A percentile compares a stretch with the other conserved stretches of the same genome.
Evolutionary conservation across 352 stramenopile species (phyloP).

Genomic region (Phytophthora sp.): DNA sequence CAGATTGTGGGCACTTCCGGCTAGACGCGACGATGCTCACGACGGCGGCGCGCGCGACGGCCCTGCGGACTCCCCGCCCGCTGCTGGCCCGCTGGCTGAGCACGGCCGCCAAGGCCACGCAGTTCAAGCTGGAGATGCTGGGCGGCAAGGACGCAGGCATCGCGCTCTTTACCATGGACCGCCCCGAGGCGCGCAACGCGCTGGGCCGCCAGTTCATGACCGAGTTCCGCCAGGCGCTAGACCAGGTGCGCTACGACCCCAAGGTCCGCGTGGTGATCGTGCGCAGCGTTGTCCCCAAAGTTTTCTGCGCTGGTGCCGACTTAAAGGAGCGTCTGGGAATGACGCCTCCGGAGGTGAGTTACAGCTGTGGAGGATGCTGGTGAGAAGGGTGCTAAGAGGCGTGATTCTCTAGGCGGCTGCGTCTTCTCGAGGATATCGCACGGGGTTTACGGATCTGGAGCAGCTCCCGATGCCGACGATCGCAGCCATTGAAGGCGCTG

Average conservation of each 20-base stretch:
- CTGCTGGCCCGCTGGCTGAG: slow-evolving; percentile 14
- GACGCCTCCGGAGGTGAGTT: slow-evolving; percentile 77
- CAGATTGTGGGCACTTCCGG: not conserved
- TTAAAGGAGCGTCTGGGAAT: slow-evolving; percentile 92
- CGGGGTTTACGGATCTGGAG: slow-evolving; percentile 85
- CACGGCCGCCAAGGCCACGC: slow-evolving; percentile 19
- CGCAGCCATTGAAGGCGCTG: slow-evolving; percentile 91
- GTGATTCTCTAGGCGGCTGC: slow-evolving; percentile 28
- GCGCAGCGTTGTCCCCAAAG: slow-evolving; percentile 73
- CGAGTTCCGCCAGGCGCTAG: slow-evolving; percentile 75
- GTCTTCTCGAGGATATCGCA: slow-evolving; percentile 66
- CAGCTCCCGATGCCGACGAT: slow-evolving; percentile 93
- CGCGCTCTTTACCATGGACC: slow-evolving; percentile 81
- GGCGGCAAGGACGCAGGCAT: slow-evolving; percentile 58
- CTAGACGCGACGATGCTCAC: slow-evolving; percentile 6
- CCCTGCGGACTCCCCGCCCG: not conserved
- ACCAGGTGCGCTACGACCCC: slow-evolving; percentile 67
- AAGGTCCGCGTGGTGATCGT: slow-evolving; percentile 84
- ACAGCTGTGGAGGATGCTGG: not conserved
- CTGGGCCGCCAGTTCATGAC: slow-evolving; percentile 83
- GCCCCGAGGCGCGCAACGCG: slow-evolving; percentile 76
- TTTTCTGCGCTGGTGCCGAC: slow-evolving; percentile 92
- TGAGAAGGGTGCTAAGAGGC: not conserved
- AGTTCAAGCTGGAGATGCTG: slow-evolving; percentile 72
- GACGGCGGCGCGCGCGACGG: slow-evolving; percentile 2